These are phyloP conservation scores for Sparassis latifolia DNA, from an alignment of 1,284 basidiomycete species.

Conservation along the genomic window DNA sequence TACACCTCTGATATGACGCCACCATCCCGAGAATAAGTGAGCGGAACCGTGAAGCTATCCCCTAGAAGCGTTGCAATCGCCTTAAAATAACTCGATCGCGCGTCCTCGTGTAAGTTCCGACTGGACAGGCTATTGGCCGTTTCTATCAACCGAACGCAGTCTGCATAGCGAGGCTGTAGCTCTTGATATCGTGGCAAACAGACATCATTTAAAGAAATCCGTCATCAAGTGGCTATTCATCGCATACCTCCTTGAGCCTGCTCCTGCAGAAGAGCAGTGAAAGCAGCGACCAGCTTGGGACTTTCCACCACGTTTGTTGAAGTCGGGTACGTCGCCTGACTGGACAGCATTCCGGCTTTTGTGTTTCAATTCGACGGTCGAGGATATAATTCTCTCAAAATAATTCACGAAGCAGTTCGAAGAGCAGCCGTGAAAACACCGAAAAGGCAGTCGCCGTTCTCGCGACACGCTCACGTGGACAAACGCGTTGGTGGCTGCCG, in stretches of 20 bases:
- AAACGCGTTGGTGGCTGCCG: background rate
- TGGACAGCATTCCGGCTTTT: background rate
- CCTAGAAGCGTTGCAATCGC: conserved; percentile 9
- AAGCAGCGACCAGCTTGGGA: background rate
- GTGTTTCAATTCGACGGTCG: no score
- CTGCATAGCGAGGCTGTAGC: conserved; percentile 7
- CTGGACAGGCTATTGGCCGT: conserved; percentile 5
- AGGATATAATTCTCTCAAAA: background rate
- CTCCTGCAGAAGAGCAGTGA: conserved; percentile 1
- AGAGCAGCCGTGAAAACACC: background rate
- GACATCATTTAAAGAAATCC: background rate
- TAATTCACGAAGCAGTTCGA: background rate
- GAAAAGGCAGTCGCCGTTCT: background rate
- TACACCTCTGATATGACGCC: conserved; percentile 9
- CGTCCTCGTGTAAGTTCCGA: conserved; percentile 5
- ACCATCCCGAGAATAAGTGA: conserved; percentile 8
- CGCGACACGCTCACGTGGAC: background rate
- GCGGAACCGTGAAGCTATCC: conserved; percentile 4
- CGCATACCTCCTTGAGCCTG: conserved; percentile 3
- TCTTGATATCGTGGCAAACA: background rate
- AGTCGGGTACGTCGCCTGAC: background rate
- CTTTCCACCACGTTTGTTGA: background rate
- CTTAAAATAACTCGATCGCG: conserved; percentile 5
- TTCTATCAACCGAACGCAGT: conserved; percentile 5
- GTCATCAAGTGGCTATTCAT: background rate